Base-by-base conservation (phyloP, 2,329 filamentous ascomycete species). In the Pseudopithomyces maydicus region DNA sequence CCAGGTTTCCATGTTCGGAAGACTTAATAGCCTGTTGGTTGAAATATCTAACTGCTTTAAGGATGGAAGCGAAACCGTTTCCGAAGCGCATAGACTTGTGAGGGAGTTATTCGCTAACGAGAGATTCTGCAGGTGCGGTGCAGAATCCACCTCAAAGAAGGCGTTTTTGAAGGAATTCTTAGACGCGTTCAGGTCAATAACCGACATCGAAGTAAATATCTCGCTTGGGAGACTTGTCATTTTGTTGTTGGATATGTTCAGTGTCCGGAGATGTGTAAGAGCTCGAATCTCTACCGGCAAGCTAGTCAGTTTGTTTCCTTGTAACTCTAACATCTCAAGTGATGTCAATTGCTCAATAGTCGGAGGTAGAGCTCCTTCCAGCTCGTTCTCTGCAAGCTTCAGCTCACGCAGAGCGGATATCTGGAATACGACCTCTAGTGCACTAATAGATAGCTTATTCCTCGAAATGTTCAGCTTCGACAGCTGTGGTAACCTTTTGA, bases 401-500 rank as follows among this genome's bases (percentile, higher is more conserved):
- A 99, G 80, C 67, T 97, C 92, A 33, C 88, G 85, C 2, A 99
- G 79, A 1, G 85, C 84, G 0, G 79, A 76, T 53, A 97, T 88
- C 67, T 95, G 88, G 14, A 87, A 83, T 32, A 98, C 85, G 1
- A 91, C 81, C 20, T 91, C 85, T 5, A 97, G 80, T 45, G 85
- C 85, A 49, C 86, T 83, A 69, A 91, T 91, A 2, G 84, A 83
- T 23, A 99, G 84, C 54, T 88, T 87, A 68, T 98, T 98, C 53
- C 91, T 88, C 6, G 92, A 90, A 68, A 99, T 75, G 66, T 98
- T 97, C 47, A 99, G 80, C 3, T 86, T 89, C 1, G 91, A 93
- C 53, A 99, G 82, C 58, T 88, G 80, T 47, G 87, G 82, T 36
- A 98, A 81, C 50, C 88, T 83, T 62, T 90, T 83, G 55, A 98